Evolutionary conservation across 2,329 filamentous ascomycete species (phyloP).

Genomic region (Ophiostoma sp.): DNA sequence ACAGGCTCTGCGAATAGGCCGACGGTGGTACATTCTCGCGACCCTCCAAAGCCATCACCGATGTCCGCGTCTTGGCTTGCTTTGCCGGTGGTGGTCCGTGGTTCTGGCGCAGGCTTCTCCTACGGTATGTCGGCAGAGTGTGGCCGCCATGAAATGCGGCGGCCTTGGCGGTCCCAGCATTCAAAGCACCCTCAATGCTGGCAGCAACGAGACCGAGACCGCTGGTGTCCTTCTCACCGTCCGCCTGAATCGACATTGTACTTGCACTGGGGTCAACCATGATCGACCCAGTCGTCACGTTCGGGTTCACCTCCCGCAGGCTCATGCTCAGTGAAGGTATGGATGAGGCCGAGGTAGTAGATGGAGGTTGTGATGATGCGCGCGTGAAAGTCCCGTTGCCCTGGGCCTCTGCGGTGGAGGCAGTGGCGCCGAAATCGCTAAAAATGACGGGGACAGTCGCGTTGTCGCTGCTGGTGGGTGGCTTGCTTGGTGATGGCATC

Average conservation of each 20-base stretch:
- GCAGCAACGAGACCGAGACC: neutral
- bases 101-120: conserved; percentile 39
- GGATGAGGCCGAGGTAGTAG: conserved; percentile 15
- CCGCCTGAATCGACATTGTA: conserved; percentile 40
- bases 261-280: conserved; percentile 48
- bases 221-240: neutral
- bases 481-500: conserved; percentile 39
- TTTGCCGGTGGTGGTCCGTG: conserved; percentile 35
- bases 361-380: conserved; percentile 21
- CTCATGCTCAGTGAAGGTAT: conserved; percentile 41
- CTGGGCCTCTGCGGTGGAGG: conserved; percentile 21
- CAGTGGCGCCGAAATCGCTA: conserved; percentile 31
- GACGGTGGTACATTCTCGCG: conserved; percentile 53
- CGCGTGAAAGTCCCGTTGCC: neutral
- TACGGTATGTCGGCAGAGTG: conserved; percentile 52
- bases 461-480: neutral
- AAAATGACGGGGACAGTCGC: conserved; percentile 31
- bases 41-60: conserved; percentile 43
- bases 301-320: conserved; percentile 58
- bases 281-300: conserved; percentile 39
- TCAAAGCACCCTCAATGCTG: conserved; percentile 3
- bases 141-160: conserved; percentile 33
- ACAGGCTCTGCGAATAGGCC: conserved; percentile 48
- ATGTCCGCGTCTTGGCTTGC: conserved; percentile 35
- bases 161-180: neutral